Evolutionary conservation across 495 filamentous ascomycete species (phyloP), one percentile per base, ranked within the genome.

Genomic region (Neurospora africana): DNA sequence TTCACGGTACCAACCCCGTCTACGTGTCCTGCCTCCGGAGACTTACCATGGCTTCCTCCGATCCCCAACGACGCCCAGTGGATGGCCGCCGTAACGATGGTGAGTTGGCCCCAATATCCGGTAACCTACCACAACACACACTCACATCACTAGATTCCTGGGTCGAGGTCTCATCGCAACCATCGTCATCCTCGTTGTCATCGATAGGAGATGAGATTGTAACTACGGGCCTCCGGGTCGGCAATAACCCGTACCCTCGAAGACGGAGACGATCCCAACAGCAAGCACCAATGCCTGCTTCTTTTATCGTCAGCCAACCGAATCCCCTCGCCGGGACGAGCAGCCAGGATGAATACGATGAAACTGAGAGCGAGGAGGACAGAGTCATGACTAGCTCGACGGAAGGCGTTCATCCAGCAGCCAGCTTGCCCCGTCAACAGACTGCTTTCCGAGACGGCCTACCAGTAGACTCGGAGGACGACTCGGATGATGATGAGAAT

Each of bases 111-210:
- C 40, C 33, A 35, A 15, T 61, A 30, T 19, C 4, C 5, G 19
- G 38, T 21, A 21, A n/a, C 53, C 40, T 58, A 37, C 33, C 40
- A 44, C n/a, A 71, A 30, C 74, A 74, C 43, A 68, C 73, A 68
- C 71, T 76, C 79, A 86, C 78, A 86, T 84, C 61, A 76, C 47
- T 87, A 94, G 95, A 98, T 82, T 98, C 95, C 2, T 99, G 95
- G 95, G 89, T 99, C 78, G 95, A 99, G 80, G 89, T 99, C 71
- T 87, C 92, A 65, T 98, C 95, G 3, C 93, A 96, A 72, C 93
- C 95, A 27, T 97, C 94, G 2, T 88, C 87, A 17, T 95, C 94
- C 11, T 97, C 95, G 17, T 83, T 95, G n/a, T 97, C 94, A 15
- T 97, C 93, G 23, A 90, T 91, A 69, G 91, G 86, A 72, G 94